A percentile compares a stretch with the other conserved stretches of the same genome.
Evolutionary conservation across 345 rosid genomes (phyloP).

Genomic region (Brassica cretica): DNA sequence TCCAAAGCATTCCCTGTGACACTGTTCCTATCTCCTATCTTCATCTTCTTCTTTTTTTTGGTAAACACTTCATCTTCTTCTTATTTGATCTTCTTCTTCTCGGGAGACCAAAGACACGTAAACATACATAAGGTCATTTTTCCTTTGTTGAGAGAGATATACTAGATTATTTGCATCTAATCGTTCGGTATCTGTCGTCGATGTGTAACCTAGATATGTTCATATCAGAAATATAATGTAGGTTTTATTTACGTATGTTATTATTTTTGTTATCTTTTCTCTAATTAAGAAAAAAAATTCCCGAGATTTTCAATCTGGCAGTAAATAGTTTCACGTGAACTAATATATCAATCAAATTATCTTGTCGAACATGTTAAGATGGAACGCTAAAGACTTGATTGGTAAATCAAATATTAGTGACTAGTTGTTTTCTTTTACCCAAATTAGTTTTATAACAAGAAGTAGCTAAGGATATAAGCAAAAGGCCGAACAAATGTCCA

Average conservation of each 20-base stretch:
- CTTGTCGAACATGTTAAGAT: background rate
- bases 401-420: background rate
- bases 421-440: background rate
- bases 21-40: conserved; percentile 35
- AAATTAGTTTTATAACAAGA: background rate
- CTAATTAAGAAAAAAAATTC: background rate
- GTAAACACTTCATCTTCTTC: conserved; percentile 19
- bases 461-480: background rate
- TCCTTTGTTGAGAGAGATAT: conserved; percentile 24
- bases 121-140: conserved; percentile 26
- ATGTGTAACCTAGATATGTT: background rate
- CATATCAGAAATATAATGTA: background rate
- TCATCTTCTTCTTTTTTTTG: conserved; percentile 22
- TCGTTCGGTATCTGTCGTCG: conserved; percentile 27
- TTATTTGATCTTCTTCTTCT: conserved; percentile 30
- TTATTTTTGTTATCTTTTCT: conserved; percentile 8
- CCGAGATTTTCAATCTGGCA: background rate
- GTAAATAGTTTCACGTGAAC: background rate
- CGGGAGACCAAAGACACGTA: conserved; percentile 40
- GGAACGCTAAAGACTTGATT: background rate
- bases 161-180: conserved; percentile 32
- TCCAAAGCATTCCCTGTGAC: conserved; percentile 43
- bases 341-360: background rate
- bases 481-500: background rate
- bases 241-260: background rate